Base-by-base conservation (phyloP, 176 grass and related monocot species). In the Carex littledalei region DNA sequence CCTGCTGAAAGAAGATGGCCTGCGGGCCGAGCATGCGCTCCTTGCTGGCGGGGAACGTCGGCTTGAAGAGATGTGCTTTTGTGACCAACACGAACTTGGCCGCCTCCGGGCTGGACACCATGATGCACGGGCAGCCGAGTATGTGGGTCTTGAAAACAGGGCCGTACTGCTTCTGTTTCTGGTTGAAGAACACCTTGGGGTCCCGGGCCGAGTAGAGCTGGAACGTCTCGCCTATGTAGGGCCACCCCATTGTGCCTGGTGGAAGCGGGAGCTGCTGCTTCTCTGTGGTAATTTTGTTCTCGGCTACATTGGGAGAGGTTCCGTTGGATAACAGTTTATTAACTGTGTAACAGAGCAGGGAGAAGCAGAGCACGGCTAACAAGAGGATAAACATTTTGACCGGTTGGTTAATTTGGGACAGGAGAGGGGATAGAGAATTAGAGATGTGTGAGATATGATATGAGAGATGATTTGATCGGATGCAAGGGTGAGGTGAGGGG, bases 1-100 rank as follows among this genome's bases (percentile, higher is more conserved):
- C 97, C 79, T 94, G 91, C 88, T 99, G 97, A 85, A 99, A 99
- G 91, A 99, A 99, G 90, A 99, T 99, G 63, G 97, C 97, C 91
- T 92, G 90, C 0, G 78, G 91, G 0, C 97, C 97, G 12, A 99
- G 64, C 93, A 99, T 99, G 66, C 97, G 90, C 91, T 99, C 97
- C 88, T 99, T 99, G 91, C 97, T 99, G 3, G 88, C 97, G 21
- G 97, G 97, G 88, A 92, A 99, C 16, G 93, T 96, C 37, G 97
- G 97, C 82, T 96, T 99, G 91, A 99, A 99, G 39, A 95, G 97
- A 84, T 96, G 97, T 26, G 97, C 93, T 87, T 86, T 92, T 6
- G 90, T 99, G 13, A 96, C 93, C 6, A 99, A 91, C 83, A 99
- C 97, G 78, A 99, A 99, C 62, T 87, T 84, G 62, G 97, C 97